phyloP scores from a whole-genome alignment of 2,329 filamentous ascomycete species.

The Myriosclerotinia scirpicola region DNA sequence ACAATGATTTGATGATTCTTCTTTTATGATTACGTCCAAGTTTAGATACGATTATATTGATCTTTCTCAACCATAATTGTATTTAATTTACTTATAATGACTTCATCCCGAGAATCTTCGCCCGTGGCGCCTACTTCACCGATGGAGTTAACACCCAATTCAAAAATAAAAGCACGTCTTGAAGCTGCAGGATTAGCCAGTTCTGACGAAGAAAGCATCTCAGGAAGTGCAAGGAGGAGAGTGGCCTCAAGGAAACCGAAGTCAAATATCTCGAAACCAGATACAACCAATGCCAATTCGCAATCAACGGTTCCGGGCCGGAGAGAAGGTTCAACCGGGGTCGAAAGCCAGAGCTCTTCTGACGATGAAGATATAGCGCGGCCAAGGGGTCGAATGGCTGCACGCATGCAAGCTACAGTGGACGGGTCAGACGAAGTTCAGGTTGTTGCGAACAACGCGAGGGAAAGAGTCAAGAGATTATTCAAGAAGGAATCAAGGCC shows the following conservation, averaged over 20 bases:
- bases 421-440: constrained; percentile 28
- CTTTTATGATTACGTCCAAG: constrained; percentile 18
- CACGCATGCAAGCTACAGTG: constrained; percentile 55
- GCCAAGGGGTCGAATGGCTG: constrained; percentile 64
- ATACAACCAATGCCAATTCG: constrained; percentile 12
- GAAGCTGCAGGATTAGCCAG: constrained; percentile 52
- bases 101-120: constrained; percentile 50
- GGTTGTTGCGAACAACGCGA: constrained; percentile 36
- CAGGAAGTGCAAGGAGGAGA: constrained; percentile 31
- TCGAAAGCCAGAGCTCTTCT: constrained; percentile 17
- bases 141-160: constrained; percentile 49
- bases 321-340: background rate
- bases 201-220: constrained; percentile 43
- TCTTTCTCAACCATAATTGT: constrained; percentile 1
- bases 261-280: constrained; percentile 23
- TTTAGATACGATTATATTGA: constrained; percentile 1
- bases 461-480: constrained; percentile 48
- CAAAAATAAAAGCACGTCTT: constrained; percentile 56
- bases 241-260: constrained; percentile 27
- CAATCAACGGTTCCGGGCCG: background rate
- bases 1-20: constrained; percentile 22
- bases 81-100: constrained; percentile 44
- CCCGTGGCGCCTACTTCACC: constrained; percentile 47
- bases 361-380: constrained; percentile 51
- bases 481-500: constrained; percentile 41